Evolutionary conservation across 1,139 yeast species (phyloP).

Genomic region (Geotrichum klebahnii): DNA sequence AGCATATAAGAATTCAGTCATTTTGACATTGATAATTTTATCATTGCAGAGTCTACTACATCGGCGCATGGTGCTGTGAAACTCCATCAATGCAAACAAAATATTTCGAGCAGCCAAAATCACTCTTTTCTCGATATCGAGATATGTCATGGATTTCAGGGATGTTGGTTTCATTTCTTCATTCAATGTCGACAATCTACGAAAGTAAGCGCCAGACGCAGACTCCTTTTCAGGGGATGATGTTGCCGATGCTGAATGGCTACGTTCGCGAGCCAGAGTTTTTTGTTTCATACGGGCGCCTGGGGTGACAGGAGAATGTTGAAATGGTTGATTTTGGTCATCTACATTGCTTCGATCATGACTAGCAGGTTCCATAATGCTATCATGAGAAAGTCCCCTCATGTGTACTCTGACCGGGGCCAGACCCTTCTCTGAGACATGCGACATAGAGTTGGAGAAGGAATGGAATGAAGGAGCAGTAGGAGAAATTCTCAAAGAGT

Average conservation of each 20-base stretch:
- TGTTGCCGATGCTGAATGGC: slow-evolving; percentile 22
- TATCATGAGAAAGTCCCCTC: slow-evolving; percentile 29
- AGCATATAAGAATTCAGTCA: slow-evolving; percentile 18
- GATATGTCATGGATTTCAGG: slow-evolving; percentile 8
- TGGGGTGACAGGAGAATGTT: not conserved
- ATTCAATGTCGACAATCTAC: slow-evolving; percentile 62
- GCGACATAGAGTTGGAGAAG: not conserved
- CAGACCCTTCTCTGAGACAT: not conserved
- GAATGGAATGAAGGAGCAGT: slow-evolving; percentile 6
- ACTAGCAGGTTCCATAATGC: slow-evolving; percentile 22
- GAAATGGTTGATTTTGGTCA: slow-evolving; percentile 10
- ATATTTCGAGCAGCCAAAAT: slow-evolving; percentile 40
- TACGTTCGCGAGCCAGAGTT: slow-evolving; percentile 20
- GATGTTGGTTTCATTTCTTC: slow-evolving; percentile 27
- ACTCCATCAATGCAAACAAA: slow-evolving; percentile 52
- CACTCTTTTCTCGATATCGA: slow-evolving; percentile 25
- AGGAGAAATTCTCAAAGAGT: slow-evolving; percentile 12
- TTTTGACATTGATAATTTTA: slow-evolving; percentile 39
- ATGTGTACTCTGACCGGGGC: slow-evolving; percentile 17
- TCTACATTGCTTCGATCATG: slow-evolving; percentile 10
- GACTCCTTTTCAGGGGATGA: slow-evolving; percentile 35
- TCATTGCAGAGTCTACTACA: slow-evolving; percentile 66
- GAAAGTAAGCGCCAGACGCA: slow-evolving; percentile 54
- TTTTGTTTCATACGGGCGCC: not conserved
- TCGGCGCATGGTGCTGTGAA: slow-evolving; percentile 64